These are phyloP conservation scores for Fusarium dimerum DNA, from an alignment of 2,329 filamentous ascomycete genomes.

Conservation along the genomic window DNA sequence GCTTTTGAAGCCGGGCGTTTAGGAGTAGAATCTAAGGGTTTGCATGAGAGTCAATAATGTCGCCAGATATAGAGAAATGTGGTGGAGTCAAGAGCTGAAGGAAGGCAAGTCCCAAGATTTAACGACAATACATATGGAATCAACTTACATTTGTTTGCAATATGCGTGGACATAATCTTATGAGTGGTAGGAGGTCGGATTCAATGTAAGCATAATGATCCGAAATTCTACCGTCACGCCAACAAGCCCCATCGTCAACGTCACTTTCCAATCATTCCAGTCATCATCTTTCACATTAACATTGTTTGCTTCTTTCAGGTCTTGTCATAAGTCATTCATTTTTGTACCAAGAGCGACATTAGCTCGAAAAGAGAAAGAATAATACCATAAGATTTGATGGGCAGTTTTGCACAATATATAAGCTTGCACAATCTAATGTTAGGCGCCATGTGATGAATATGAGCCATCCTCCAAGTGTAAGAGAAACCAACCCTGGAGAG, in stretches of 20 bases:
- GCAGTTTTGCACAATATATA: too few relatives aligned
- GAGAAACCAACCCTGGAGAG: neutral
- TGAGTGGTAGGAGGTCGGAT: neutral
- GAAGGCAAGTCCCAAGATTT: too few relatives aligned
- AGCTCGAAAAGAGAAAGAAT: too few relatives aligned
- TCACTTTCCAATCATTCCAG: constrained; percentile 5
- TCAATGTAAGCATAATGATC: neutral
- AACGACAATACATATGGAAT: too few relatives aligned
- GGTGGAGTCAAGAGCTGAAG: too few relatives aligned
- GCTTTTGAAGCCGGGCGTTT: neutral
- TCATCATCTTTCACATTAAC: neutral
- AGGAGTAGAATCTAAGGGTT: neutral
- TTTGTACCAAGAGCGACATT: neutral
- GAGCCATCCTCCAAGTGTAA: constrained; percentile 31
- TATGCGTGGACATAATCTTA: neutral
- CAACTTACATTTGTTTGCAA: too few relatives aligned
- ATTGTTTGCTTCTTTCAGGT: neutral
- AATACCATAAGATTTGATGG: too few relatives aligned
- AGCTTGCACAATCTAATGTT: too few relatives aligned
- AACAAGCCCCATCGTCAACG: constrained; percentile 4
- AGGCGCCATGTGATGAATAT: constrained; percentile 10
- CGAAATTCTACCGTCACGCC: constrained; percentile 20
- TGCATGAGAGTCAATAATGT: too few relatives aligned
- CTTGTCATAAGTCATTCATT: neutral
- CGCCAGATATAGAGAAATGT: too few relatives aligned